Base-by-base conservation (phyloP, 2,329 filamentous ascomycete species). In the Stagonosporopsis cucurbitacearum region DNA sequence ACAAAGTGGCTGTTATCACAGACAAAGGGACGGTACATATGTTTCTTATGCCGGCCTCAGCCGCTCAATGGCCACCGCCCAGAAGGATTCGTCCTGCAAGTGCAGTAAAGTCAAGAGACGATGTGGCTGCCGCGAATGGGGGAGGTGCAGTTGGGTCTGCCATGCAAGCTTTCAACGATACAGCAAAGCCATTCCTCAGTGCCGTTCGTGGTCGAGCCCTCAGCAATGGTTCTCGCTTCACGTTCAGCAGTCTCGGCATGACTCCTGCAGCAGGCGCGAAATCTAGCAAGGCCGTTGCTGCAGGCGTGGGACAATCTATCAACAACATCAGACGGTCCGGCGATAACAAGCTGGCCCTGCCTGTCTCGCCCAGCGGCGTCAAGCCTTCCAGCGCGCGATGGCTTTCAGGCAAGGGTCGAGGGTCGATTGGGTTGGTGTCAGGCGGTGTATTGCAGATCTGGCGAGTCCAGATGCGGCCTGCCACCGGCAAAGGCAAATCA, bases 21-120 rank as follows among this genome's bases (percentile, higher is more conserved):
- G 92, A 96, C 68, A 90, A 93, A 65, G 92, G 94, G n/a, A 99
- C 95, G 8, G 88, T 97, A 11, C 95, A 99, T 76, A 85, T 98
- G 39, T 88, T 96, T 62, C 91, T 96, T 63, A 85, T 98, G 75
- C 92, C 92, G 8, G 82, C 86, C 41, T 90, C 86, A 60, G 91
- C 91, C 4, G 94, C 93, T 66, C 87, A 90, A 63, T 96, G 93
- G 93, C 93, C 93, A 36, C 91, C 92, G 22, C 88, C 86, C 37
- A 79, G 79, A 41, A 77, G 79, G 30, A 56, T 66, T n/a, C 70
- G 72, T 26, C 70, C 71, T 40, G 42, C 67, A 22, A 56, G 65
- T 19, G n/a, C 65, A 23, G 46, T 59, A 3, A 71, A 67, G 23
- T 35, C 64, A 6, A 69, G 70, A 20, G 76, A 77, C 44, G 73